Conservation (phyloP, 495 filamentous ascomycete species). For the Aspergillus leporis region DNA sequence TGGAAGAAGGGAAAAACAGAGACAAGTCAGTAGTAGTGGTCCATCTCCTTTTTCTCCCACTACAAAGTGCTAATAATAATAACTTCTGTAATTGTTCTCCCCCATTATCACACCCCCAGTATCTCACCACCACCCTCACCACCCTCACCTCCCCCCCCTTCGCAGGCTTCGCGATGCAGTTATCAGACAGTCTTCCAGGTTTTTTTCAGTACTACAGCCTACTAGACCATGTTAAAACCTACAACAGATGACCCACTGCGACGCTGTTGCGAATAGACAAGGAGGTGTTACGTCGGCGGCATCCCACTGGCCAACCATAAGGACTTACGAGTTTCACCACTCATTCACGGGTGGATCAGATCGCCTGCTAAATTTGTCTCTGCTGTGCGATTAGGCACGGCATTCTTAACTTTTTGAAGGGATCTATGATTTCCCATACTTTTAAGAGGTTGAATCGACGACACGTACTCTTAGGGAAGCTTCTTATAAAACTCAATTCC, state of each 20-base stretch:
- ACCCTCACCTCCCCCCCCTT: neutral
- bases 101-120: neutral
- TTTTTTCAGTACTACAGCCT: neutral
- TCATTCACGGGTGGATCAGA: constrained; percentile 5
- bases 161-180: neutral
- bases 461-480: neutral
- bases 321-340: constrained; percentile 15
- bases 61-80: neutral
- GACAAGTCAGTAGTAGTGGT: neutral
- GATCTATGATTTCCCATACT: neutral
- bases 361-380: constrained; percentile 23
- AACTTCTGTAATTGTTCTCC: neutral
- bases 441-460: constrained; percentile 2
- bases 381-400: neutral
- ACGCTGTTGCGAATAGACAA: constrained; percentile 25
- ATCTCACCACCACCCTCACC: neutral
- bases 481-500: neutral
- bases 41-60: neutral
- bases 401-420: neutral
- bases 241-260: constrained; percentile 1
- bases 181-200: constrained; percentile 1
- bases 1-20: neutral
- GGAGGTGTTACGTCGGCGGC: constrained; percentile 22
- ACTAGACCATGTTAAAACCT: neutral
- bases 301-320: constrained; percentile 17